Conservation (phyloP, 148 eudicot species). For the Camellia japonica region DNA sequence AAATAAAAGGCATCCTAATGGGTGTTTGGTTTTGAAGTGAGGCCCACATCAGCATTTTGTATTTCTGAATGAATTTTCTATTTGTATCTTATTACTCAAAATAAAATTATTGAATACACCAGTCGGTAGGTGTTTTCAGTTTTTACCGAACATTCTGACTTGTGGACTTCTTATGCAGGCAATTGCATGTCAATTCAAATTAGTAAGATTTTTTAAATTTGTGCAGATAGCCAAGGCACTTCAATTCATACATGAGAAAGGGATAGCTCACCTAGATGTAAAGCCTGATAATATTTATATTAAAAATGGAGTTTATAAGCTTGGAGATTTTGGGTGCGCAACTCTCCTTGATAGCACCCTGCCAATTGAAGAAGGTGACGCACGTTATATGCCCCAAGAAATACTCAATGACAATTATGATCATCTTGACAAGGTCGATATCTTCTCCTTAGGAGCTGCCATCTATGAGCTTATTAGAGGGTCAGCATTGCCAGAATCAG, state of each 20-base stretch:
- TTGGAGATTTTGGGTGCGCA: conserved; percentile 99
- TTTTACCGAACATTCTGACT: neutral
- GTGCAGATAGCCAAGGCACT: conserved; percentile 80
- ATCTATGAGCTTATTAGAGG: conserved; percentile 78
- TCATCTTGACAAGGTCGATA: conserved; percentile 90
- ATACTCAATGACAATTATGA: conserved; percentile 82
- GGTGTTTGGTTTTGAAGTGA: too few species aligned
- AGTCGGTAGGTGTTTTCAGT: neutral
- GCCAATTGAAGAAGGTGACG: conserved; percentile 96
- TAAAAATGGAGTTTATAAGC: conserved; percentile 71
- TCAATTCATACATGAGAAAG: conserved; percentile 71
- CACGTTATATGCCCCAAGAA: conserved; percentile 94
- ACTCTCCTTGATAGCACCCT: conserved; percentile 71
- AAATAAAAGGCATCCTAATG: too few species aligned
- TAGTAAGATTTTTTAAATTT: neutral
- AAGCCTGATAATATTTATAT: conserved; percentile 95
- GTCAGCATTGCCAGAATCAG: conserved; percentile 59
- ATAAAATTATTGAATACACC: too few species aligned
- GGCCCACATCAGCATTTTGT: too few species aligned
- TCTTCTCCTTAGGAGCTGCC: conserved; percentile 78
- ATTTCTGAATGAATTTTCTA: too few species aligned
- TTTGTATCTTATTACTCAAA: too few species aligned
- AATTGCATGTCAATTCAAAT: conserved; percentile 5
- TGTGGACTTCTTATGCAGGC: neutral
- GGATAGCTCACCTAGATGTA: conserved; percentile 88